Conservation (phyloP, 2,329 filamentous ascomycete genomes). For the Nemania sp. region DNA sequence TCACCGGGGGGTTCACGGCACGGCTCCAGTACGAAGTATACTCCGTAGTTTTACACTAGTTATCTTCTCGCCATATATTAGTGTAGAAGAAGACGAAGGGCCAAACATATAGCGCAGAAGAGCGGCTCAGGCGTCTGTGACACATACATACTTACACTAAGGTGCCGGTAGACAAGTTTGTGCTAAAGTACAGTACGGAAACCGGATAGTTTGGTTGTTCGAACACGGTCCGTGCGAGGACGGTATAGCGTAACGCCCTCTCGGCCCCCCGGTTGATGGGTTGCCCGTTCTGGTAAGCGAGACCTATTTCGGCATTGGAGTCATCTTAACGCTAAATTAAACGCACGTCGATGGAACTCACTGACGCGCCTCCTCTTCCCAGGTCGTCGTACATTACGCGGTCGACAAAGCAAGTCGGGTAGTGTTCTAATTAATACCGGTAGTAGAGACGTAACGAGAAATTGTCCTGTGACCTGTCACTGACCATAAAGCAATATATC, state of each 20-base stretch:
- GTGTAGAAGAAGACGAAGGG: neutral
- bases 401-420: neutral
- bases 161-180: too few species aligned
- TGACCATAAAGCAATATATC: neutral
- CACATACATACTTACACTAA: slow-evolving; percentile 1
- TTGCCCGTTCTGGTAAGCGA: slow-evolving; percentile 20
- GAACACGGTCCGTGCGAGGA: slow-evolving; percentile 19
- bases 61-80: neutral
- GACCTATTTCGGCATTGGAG: slow-evolving; percentile 12
- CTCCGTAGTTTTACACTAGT: too few species aligned
- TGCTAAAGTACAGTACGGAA: too few species aligned
- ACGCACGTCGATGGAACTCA: neutral
- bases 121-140: slow-evolving; percentile 1
- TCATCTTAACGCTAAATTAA: slow-evolving; percentile 2
- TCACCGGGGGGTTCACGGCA: slow-evolving; percentile 4
- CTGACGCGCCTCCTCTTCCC: too few species aligned
- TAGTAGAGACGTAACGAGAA: too few species aligned
- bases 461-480: neutral
- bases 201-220: too few species aligned
- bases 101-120: neutral
- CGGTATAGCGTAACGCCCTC: neutral
- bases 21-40: neutral
- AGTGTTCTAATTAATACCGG: too few species aligned
- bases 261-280: too few species aligned
- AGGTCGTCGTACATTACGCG: too few species aligned